Percentiles rank a stretch among this genome's conserved stretches.
Conservation (phyloP, 2,329 filamentous ascomycete genomes). For the Xylariaceae sp. region DNA sequence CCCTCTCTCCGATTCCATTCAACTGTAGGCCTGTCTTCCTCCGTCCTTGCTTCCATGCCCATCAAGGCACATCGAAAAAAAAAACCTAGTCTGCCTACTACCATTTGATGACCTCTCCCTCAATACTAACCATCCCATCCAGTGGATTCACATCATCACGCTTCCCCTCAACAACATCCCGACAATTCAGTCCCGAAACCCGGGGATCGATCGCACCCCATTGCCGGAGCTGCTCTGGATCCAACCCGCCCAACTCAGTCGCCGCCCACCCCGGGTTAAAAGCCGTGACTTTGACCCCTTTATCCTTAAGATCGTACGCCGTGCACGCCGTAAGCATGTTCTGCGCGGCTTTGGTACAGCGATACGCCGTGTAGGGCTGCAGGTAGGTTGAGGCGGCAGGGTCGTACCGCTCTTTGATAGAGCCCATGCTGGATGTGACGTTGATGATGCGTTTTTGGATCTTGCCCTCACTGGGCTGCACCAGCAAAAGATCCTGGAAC, state of each 20-base stretch:
- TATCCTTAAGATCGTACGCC: conserved; percentile 14
- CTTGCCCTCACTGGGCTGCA: conserved; percentile 8
- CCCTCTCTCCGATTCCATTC: too few species aligned
- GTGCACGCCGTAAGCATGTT: conserved; percentile 21
- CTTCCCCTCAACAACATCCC: conserved; percentile 13
- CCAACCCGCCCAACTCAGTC: conserved; percentile 14
- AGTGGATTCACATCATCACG: conserved; percentile 11
- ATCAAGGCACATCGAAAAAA: too few species aligned
- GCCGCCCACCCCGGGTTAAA: conserved; percentile 18
- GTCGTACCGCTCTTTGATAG: conserved; percentile 11
- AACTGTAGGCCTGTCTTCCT: too few species aligned
- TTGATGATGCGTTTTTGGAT: conserved; percentile 19
- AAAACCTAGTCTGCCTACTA: too few species aligned
- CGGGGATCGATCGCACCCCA: conserved; percentile 11
- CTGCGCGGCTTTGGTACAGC: conserved; percentile 19
- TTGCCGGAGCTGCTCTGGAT: not conserved
- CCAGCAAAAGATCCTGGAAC: conserved; percentile 15
- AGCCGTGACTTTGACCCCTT: conserved; percentile 16
- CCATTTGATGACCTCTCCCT: conserved; percentile 10
- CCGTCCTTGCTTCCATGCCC: too few species aligned
- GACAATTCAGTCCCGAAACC: conserved; percentile 9
- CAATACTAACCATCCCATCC: conserved; percentile 8
- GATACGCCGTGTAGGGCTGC: conserved; percentile 12
- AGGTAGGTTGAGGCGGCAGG: conserved; percentile 5
- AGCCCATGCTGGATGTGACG: conserved; percentile 19